Evolutionary conservation across 2,329 filamentous ascomycete genomes (phyloP).

Genomic region (Paracoccidioides brasiliensis): DNA sequence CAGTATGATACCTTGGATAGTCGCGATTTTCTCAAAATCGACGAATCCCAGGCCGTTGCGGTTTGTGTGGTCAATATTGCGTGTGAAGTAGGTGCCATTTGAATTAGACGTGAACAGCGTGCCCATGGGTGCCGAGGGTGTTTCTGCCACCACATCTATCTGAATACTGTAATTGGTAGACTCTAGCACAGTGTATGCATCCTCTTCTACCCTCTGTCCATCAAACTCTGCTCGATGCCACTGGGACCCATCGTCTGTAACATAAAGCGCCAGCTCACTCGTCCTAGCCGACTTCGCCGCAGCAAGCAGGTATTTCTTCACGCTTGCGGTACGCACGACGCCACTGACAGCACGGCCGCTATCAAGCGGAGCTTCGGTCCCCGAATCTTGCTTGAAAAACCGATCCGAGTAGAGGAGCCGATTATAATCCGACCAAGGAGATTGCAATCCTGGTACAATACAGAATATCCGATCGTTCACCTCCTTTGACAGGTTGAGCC

Average conservation of each 20-base stretch:
- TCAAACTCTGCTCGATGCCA: constrained; percentile 93
- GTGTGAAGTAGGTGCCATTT: constrained; percentile 89
- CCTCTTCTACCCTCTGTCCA: constrained; percentile 68
- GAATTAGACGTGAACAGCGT: constrained; percentile 92
- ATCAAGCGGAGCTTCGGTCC: constrained; percentile 62
- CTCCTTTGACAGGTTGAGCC: constrained; percentile 45
- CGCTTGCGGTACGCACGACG: constrained; percentile 65
- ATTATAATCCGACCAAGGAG: constrained; percentile 58
- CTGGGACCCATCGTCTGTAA: constrained; percentile 66
- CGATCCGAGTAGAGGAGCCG: constrained; percentile 69
- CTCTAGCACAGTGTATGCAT: constrained; percentile 84
- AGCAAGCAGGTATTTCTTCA: constrained; percentile 77
- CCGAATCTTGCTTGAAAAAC: constrained; percentile 52
- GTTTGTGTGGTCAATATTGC: constrained; percentile 86
- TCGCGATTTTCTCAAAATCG: constrained; percentile 87
- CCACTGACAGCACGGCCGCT: constrained; percentile 62
- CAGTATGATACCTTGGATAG: constrained; percentile 83
- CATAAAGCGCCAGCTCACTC: constrained; percentile 81
- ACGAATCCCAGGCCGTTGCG: constrained; percentile 62
- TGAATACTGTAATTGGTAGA: constrained; percentile 97
- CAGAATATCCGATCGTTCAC: constrained; percentile 66
- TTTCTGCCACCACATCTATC: constrained; percentile 72
- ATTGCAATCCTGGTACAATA: constrained; percentile 60
- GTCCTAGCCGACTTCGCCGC: constrained; percentile 68
- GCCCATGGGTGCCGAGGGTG: constrained; percentile 52